These are phyloP conservation scores for Ophidiomyces ophidiicola DNA, from an alignment of 2,329 filamentous ascomycete genomes.

Conservation along the genomic window DNA sequence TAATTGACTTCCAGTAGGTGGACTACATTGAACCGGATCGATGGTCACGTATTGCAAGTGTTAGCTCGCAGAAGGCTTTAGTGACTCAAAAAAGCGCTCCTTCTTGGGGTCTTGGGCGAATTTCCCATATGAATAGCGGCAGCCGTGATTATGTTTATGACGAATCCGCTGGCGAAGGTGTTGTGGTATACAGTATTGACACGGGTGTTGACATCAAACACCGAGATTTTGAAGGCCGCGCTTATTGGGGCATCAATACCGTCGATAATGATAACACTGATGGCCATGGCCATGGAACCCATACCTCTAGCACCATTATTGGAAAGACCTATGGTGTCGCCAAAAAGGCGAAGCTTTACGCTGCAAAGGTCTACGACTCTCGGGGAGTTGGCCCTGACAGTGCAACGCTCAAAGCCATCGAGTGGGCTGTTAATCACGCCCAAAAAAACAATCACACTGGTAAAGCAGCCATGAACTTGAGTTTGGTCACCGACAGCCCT, in stretches of 20 bases:
- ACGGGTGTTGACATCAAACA: conserved; percentile 28
- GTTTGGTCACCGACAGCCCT: conserved; percentile 27
- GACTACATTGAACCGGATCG: conserved; percentile 11
- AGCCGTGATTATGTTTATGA: conserved; percentile 28
- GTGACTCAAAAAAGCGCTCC: conserved; percentile 19
- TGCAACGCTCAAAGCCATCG: conserved; percentile 40
- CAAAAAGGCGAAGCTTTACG: conserved; percentile 29
- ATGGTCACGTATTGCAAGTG: background rate
- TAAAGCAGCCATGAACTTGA: conserved; percentile 27
- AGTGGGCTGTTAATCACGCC: conserved; percentile 28
- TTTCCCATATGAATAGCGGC: conserved; percentile 21
- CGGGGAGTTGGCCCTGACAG: conserved; percentile 36
- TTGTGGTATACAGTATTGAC: conserved; percentile 29
- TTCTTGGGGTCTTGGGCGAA: conserved; percentile 28
- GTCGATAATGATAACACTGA: conserved; percentile 18
- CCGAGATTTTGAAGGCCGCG: conserved; percentile 28
- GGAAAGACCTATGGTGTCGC: conserved; percentile 28
- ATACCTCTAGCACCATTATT: conserved; percentile 29
- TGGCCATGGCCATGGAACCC: conserved; percentile 30
- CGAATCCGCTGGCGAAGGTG: conserved; percentile 25
- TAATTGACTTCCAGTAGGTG: conserved; percentile 6
- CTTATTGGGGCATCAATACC: conserved; percentile 26
- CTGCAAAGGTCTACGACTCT: conserved; percentile 40
- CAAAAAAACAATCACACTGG: conserved; percentile 20
- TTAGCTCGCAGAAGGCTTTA: background rate